These are phyloP conservation scores for Melastoma candidum DNA, from an alignment of 441 rosid genomes.

Conservation along the genomic window DNA sequence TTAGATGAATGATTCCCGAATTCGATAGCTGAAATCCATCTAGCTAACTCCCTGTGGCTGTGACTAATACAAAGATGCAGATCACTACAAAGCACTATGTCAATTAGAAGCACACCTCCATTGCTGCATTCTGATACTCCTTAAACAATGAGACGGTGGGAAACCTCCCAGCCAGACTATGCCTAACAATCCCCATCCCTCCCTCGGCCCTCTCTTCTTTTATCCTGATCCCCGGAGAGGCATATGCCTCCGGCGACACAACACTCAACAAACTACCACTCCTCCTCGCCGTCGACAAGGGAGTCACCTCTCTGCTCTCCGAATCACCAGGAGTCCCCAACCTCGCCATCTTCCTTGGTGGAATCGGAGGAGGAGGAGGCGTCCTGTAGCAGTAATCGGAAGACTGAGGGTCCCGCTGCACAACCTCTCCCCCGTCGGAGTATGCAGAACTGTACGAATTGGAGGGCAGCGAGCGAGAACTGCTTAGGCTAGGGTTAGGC, in stretches of 20 bases:
- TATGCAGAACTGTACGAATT: conserved; percentile 8
- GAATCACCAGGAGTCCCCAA: conserved; percentile 27
- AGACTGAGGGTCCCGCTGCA: conserved; percentile 9
- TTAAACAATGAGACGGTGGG: conserved; percentile 79
- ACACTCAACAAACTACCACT: conserved; percentile 18
- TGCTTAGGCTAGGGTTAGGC: conserved; percentile 14
- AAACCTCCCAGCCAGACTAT: conserved; percentile 66
- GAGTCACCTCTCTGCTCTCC: conserved; percentile 42
- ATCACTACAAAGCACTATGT: neutral
- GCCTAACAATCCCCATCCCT: conserved; percentile 30
- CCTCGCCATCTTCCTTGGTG: conserved; percentile 39
- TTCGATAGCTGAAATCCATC: neutral
- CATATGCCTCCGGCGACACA: conserved; percentile 44
- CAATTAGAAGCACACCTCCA: conserved; percentile 41
- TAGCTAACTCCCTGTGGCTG: too few species aligned
- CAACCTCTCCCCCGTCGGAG: conserved; percentile 17
- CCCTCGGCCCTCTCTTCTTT: conserved; percentile 36
- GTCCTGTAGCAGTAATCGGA: neutral
- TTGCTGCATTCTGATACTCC: conserved; percentile 80
- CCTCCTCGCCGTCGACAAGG: conserved; percentile 36
- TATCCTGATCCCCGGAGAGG: conserved; percentile 57
- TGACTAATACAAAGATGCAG: neutral
- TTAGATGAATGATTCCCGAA: neutral
- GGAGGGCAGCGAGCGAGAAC: conserved; percentile 20
- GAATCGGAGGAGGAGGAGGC: neutral